These are phyloP conservation scores for Aspergillus costaricaensis DNA, from an alignment of 2,329 filamentous ascomycete species.

Conservation along the genomic window DNA sequence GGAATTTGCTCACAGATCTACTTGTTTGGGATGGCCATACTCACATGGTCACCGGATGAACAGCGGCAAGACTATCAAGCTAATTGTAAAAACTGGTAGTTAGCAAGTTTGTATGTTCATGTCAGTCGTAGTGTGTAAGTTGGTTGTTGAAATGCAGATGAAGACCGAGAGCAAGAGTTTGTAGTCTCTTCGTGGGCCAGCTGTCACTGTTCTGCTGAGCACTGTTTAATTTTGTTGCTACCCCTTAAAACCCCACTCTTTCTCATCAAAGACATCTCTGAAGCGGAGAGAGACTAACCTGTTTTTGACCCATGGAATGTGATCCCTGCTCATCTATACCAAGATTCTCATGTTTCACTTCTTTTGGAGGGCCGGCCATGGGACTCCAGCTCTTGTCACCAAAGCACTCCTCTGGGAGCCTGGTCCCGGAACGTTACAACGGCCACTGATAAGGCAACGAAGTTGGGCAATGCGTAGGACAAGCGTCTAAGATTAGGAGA, in stretches of 20 bases:
- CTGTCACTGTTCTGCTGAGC: background rate
- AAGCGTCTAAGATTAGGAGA: constrained; percentile 17
- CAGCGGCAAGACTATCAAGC: background rate
- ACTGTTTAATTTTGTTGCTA: background rate
- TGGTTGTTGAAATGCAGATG: background rate
- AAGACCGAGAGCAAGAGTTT: background rate
- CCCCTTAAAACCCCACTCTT: background rate
- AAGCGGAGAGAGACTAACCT: background rate
- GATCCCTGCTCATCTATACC: background rate
- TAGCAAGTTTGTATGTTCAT: background rate
- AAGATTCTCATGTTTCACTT: background rate
- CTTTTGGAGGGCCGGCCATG: background rate
- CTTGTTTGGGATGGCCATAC: background rate
- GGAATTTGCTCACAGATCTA: constrained; percentile 9
- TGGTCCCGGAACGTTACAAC: constrained; percentile 44
- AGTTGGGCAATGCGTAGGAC: constrained; percentile 21
- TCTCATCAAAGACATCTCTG: background rate
- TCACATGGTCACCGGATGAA: background rate
- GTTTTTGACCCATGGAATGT: background rate
- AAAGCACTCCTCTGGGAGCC: background rate
- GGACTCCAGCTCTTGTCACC: background rate
- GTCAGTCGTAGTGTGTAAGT: background rate
- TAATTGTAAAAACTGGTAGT: background rate
- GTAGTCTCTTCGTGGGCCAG: background rate
- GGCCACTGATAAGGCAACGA: constrained; percentile 10